Evolutionary conservation across 2,329 filamentous ascomycete species (phyloP), one percentile per base, ranked within the genome.

Genomic region (Colletotrichum cordylinicola): DNA sequence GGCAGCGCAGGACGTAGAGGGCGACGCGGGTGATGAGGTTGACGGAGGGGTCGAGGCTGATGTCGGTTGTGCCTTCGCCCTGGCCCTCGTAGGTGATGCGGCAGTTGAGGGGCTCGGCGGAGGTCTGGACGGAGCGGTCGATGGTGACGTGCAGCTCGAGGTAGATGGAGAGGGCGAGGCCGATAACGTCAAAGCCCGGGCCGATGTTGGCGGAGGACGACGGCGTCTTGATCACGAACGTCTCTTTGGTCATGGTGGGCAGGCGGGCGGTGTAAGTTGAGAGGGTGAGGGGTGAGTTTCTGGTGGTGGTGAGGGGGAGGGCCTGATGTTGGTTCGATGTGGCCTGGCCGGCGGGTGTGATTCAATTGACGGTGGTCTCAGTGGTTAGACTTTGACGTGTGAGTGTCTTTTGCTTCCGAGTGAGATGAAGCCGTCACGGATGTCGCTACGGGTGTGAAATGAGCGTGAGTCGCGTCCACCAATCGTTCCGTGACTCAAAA

Each of bases 171-270:
- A 99, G 90, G 10, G 96, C 96, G 77, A 99, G 93, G 80, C 97
- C 95, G 84, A 98, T 98, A 81, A 98, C 96, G 88, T 99, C 96
- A 89, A 98, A 99, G 75, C 96, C 96, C 65, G 96, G 96, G 80
- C 95, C 96, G 83, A 98, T 98, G 89, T 98, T 98, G 87, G 96
- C 96, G 77, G 96, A 98, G 76, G 96, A 98, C 88, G 95, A 98
- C 79, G 96, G 96, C 77, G 95, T 95, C 86, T 91, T 92, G 89
- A 96, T 94, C 80, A 90, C 87, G 85, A 94, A 93, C 70, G 91
- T 91, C 82, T 92, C 90, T 87, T 89, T 89, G 70, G 67, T 70
- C 58, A 64, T 72, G 55, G 48, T 10, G 37, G 69, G 66, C 58
- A 21, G 66, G 58, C 48, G 12, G 61, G 43, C 35, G 52, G 24